Evolutionary conservation across 352 stramenopile species (phyloP).

Genomic region (Globisporangium uncinulatum): DNA sequence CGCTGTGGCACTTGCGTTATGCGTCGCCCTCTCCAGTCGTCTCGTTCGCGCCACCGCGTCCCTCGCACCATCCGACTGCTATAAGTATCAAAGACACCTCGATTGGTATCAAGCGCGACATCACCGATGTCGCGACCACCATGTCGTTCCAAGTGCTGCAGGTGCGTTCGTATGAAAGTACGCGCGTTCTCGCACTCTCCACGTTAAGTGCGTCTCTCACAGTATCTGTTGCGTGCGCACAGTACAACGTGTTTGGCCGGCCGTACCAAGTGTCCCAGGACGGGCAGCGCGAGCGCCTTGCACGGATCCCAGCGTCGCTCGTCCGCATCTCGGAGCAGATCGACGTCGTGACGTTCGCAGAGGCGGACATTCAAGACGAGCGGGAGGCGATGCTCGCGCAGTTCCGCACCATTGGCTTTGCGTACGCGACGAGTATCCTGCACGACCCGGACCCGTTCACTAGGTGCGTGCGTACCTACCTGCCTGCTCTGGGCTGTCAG

Average conservation of each 20-base stretch:
- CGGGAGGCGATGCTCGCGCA: slow-evolving; percentile 53
- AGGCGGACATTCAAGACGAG: slow-evolving; percentile 47
- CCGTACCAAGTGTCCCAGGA: slow-evolving; percentile 66
- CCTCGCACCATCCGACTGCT: neutral
- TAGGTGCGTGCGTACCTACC: slow-evolving; percentile 18
- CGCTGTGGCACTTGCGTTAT: too few relatives aligned
- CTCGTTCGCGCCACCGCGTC: neutral
- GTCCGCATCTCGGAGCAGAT: slow-evolving; percentile 34
- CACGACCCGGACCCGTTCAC: slow-evolving; percentile 78
- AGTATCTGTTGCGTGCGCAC: neutral
- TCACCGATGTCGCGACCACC: neutral
- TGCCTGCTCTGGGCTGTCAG: neutral
- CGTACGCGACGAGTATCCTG: slow-evolving; percentile 61
- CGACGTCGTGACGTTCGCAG: slow-evolving; percentile 76
- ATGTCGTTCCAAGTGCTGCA: slow-evolving; percentile 62
- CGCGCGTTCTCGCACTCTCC: neutral
- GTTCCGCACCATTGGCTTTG: slow-evolving; percentile 50
- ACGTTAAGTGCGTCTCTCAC: neutral
- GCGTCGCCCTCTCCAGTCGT: neutral
- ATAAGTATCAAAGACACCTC: too few relatives aligned
- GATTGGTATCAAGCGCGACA: neutral
- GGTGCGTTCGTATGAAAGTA: slow-evolving; percentile 13
- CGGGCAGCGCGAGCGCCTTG: slow-evolving; percentile 58
- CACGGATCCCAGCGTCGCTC: slow-evolving; percentile 53
- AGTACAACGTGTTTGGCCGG: slow-evolving; percentile 83